phyloP scores from a whole-genome alignment of 2,329 filamentous ascomycete genomes.

The Neoarthrinium moseri region DNA sequence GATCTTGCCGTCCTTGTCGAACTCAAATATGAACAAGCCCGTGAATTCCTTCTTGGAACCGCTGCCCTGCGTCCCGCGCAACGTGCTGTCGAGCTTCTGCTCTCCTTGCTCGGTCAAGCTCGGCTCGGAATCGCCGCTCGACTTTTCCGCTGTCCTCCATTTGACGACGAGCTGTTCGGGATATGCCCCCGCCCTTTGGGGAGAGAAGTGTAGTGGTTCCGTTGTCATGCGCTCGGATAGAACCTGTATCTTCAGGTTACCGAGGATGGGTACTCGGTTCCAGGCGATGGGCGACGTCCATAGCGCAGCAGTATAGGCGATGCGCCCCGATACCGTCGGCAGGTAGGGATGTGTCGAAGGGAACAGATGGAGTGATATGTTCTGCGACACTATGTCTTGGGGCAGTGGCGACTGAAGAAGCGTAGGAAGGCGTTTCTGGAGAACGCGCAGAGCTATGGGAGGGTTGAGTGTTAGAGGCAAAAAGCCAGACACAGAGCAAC shows the following conservation, averaged over 20 bases:
- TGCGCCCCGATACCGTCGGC: slow-evolving; percentile 84
- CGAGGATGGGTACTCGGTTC: slow-evolving; percentile 87
- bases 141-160: slow-evolving; percentile 69
- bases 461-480: slow-evolving; percentile 14
- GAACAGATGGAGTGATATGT: slow-evolving; percentile 70
- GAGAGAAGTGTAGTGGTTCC: slow-evolving; percentile 47
- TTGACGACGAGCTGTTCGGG: slow-evolving; percentile 86
- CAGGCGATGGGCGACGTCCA: slow-evolving; percentile 97
- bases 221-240: slow-evolving; percentile 84
- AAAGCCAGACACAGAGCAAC: not conserved
- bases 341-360: slow-evolving; percentile 82
- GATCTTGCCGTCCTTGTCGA: slow-evolving; percentile 82
- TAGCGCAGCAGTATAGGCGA: slow-evolving; percentile 88
- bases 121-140: slow-evolving; percentile 35
- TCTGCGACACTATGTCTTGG: slow-evolving; percentile 73
- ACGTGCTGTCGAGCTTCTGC: slow-evolving; percentile 32
- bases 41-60: slow-evolving; percentile 76
- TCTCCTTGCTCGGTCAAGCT: slow-evolving; percentile 26
- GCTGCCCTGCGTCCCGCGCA: slow-evolving; percentile 42
- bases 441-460: slow-evolving; percentile 57
- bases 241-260: slow-evolving; percentile 85
- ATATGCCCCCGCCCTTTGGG: slow-evolving; percentile 50
- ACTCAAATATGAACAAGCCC: slow-evolving; percentile 93
- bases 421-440: slow-evolving; percentile 66
- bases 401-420: slow-evolving; percentile 67